A percentile compares a stretch with the other conserved stretches of the same genome.
These are phyloP conservation scores for Xylaria sp. DNA, from an alignment of 2,329 filamentous ascomycete species.

Conservation along the genomic window DNA sequence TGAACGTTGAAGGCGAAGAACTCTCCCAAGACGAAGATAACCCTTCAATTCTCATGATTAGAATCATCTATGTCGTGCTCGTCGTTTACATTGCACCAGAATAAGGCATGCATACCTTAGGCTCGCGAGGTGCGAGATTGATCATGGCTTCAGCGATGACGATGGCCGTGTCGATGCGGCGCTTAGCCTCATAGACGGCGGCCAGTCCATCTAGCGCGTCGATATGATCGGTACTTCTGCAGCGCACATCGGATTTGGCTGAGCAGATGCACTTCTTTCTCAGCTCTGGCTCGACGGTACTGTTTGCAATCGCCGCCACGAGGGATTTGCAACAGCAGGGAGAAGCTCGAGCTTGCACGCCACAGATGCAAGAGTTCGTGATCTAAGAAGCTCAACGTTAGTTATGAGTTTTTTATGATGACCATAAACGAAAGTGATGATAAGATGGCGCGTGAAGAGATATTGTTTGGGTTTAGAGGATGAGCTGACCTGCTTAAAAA, in stretches of 20 bases:
- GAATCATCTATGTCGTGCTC: slow-evolving; percentile 1
- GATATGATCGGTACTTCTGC: slow-evolving; percentile 42
- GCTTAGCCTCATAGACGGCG: slow-evolving; percentile 40
- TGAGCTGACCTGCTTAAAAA: slow-evolving; percentile 33
- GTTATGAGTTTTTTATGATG: not conserved
- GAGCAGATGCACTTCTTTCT: slow-evolving; percentile 44
- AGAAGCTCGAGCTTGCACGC: slow-evolving; percentile 32
- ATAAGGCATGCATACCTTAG: slow-evolving; percentile 39
- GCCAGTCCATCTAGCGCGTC: slow-evolving; percentile 45
- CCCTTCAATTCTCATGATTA: slow-evolving; percentile 38
- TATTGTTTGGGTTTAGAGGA: not conserved
- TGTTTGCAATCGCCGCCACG: slow-evolving; percentile 38
- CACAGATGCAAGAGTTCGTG: slow-evolving; percentile 41
- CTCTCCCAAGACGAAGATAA: slow-evolving; percentile 47
- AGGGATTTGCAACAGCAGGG: slow-evolving; percentile 40
- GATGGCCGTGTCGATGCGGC: slow-evolving; percentile 35
- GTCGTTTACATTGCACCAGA: not conserved
- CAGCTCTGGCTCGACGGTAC: slow-evolving; percentile 40
- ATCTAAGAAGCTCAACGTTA: slow-evolving; percentile 29
- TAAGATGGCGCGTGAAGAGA: not conserved
- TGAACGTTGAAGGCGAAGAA: slow-evolving; percentile 41
- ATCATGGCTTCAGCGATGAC: slow-evolving; percentile 44
- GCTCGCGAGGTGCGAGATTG: slow-evolving; percentile 45
- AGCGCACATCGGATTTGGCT: slow-evolving; percentile 42
- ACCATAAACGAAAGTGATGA: not conserved